phyloP scores from a whole-genome alignment of 2,329 filamentous ascomycete genomes.

The Lecanicillium sp. region DNA sequence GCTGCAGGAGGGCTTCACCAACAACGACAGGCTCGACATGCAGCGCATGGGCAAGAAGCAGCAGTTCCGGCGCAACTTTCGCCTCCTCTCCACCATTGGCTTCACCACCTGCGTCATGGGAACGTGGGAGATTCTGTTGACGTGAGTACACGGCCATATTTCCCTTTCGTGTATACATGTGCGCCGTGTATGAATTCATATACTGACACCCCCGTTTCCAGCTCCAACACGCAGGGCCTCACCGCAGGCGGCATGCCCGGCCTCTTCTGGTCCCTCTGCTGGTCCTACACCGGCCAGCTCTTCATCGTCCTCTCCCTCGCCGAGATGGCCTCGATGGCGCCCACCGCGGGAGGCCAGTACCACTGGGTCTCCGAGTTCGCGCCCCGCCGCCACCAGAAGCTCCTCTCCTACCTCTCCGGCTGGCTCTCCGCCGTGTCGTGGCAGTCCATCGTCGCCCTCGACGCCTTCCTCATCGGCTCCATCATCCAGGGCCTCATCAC shows the following conservation, averaged over 20 bases:
- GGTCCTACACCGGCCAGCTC: constrained; percentile 12
- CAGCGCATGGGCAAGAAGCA: constrained; percentile 20
- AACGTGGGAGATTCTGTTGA: constrained; percentile 11
- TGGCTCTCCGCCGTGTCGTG: constrained; percentile 42
- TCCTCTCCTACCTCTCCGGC: constrained; percentile 45
- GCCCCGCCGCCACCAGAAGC: constrained; percentile 40
- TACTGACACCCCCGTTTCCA: background rate
- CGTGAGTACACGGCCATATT: background rate
- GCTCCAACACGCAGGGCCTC: constrained; percentile 17
- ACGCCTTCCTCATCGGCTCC: constrained; percentile 36
- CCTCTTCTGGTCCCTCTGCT: constrained; percentile 18
- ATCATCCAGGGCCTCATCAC: constrained; percentile 39
- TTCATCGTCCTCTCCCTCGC: constrained; percentile 16
- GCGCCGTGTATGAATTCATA: too few relatives aligned
- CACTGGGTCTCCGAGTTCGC: constrained; percentile 50
- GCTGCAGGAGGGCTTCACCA: constrained; percentile 14
- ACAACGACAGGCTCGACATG: constrained; percentile 18
- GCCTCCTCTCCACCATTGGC: constrained; percentile 11
- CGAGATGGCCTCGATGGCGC: constrained; percentile 35
- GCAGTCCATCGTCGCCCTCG: constrained; percentile 35
- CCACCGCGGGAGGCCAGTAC: constrained; percentile 49
- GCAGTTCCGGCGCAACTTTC: constrained; percentile 13
- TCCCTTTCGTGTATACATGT: too few relatives aligned
- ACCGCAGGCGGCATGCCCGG: constrained; percentile 17
- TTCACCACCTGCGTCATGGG: constrained; percentile 13